A percentile compares a stretch with the other conserved stretches of the same genome.
Conservation (phyloP, 108 stramenopile species). For the Cyclostephanos invisitatus region DNA sequence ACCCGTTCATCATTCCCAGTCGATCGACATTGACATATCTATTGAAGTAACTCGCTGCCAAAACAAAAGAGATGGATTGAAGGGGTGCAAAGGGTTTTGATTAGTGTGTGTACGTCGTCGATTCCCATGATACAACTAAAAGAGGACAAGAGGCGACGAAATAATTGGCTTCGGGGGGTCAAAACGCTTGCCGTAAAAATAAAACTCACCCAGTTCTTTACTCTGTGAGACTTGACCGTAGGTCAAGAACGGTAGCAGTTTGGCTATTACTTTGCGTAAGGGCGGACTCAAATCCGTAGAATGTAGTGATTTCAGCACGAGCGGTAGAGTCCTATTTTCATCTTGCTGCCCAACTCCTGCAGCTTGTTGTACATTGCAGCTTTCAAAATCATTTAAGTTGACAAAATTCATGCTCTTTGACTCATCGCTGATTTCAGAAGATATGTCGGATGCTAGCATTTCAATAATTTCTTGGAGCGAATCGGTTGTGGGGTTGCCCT, state of each 20-base stretch:
- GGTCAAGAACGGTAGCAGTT: constrained; percentile 82
- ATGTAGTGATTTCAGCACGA: constrained; percentile 70
- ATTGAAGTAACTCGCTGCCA: constrained; percentile 35
- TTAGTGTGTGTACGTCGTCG: not conserved
- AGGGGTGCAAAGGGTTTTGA: not conserved
- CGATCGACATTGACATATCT: constrained; percentile 61
- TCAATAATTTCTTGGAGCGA: constrained; percentile 79
- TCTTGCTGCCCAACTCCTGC: constrained; percentile 37
- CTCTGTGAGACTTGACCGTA: constrained; percentile 75
- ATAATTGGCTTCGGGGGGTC: not conserved
- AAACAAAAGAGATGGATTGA: not conserved
- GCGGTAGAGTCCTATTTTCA: constrained; percentile 64
- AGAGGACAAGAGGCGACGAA: not conserved
- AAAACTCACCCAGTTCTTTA: constrained; percentile 48
- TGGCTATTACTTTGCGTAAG: constrained; percentile 80
- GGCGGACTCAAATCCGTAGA: constrained; percentile 68
- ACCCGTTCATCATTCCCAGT: constrained; percentile 21
- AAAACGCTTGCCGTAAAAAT: not conserved
- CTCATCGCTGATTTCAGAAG: constrained; percentile 31
- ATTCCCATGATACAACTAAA: not conserved
- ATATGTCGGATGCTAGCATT: constrained; percentile 77
- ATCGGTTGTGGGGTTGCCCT: constrained; percentile 63
- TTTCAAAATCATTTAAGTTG: constrained; percentile 12
- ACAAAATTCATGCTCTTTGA: constrained; percentile 36
- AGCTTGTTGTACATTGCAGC: not conserved